Percentiles rank a stretch among this genome's conserved stretches.
Conservation (phyloP, 495 filamentous ascomycete genomes). For the Hypoxylon subgilvum region DNA sequence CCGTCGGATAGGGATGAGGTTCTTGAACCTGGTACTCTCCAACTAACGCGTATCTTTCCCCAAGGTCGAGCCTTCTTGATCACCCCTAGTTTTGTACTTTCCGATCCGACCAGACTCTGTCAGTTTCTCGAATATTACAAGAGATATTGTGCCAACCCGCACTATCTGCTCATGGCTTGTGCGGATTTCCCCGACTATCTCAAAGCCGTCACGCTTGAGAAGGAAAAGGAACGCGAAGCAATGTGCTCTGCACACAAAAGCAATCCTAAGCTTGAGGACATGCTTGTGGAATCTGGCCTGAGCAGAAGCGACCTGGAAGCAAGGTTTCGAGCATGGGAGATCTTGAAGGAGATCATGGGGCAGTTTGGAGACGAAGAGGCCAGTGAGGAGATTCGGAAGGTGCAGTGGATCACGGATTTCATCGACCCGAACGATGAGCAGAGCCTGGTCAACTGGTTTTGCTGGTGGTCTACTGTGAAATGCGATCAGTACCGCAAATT, state of each 20-base stretch:
- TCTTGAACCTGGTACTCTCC: slow-evolving; percentile 40
- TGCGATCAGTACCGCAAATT: slow-evolving; percentile 56
- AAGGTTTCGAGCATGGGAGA: slow-evolving; percentile 32
- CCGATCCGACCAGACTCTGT: slow-evolving; percentile 55
- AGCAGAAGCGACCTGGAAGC: slow-evolving; percentile 28
- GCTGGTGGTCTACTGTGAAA: slow-evolving; percentile 56
- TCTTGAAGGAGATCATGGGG: slow-evolving; percentile 32
- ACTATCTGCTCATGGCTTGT: slow-evolving; percentile 40
- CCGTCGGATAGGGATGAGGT: slow-evolving; percentile 24
- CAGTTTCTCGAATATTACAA: slow-evolving; percentile 66
- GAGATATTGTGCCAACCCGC: slow-evolving; percentile 31
- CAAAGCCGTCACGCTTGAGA: slow-evolving; percentile 47
- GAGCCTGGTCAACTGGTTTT: slow-evolving; percentile 60
- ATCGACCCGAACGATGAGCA: slow-evolving; percentile 62
- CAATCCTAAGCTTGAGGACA: slow-evolving; percentile 17
- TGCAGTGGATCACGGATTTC: slow-evolving; percentile 48
- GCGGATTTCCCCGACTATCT: slow-evolving; percentile 52
- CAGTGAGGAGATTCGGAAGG: slow-evolving; percentile 45
- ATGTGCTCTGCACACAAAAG: slow-evolving; percentile 17
- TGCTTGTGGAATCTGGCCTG: slow-evolving; percentile 20
- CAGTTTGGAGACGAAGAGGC: slow-evolving; percentile 33
- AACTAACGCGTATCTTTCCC: slow-evolving; percentile 62
- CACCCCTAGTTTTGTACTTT: slow-evolving; percentile 66
- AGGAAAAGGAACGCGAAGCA: slow-evolving; percentile 41
- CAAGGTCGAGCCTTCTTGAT: slow-evolving; percentile 63